These are phyloP conservation scores for Talaromyces proteolyticus DNA, from an alignment of 495 filamentous ascomycete genomes.

Conservation along the genomic window DNA sequence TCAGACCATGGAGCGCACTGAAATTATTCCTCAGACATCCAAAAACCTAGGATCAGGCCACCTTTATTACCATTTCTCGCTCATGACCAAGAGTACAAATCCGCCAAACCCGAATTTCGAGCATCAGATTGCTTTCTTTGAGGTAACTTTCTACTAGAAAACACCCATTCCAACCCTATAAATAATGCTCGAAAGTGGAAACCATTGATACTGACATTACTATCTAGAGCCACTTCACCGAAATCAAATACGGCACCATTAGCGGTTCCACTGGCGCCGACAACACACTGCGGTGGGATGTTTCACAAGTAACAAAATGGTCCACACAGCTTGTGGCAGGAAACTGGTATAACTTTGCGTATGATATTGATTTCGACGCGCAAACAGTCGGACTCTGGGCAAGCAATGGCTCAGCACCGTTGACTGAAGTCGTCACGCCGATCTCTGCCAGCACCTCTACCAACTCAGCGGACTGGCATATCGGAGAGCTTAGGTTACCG, in stretches of 20 bases:
- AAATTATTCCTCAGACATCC: conserved; percentile 65
- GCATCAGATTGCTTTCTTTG: conserved; percentile 72
- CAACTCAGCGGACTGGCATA: conserved; percentile 69
- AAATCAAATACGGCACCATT: conserved; percentile 66
- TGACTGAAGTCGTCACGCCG: conserved; percentile 51
- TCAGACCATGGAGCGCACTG: conserved; percentile 53
- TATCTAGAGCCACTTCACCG: conserved; percentile 63
- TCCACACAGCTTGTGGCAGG: conserved; percentile 43
- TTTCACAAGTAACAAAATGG: conserved; percentile 46
- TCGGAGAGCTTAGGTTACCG: conserved; percentile 64
- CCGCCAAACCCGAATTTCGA: conserved; percentile 54
- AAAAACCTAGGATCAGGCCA: conserved; percentile 55
- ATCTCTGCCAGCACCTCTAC: conserved; percentile 54
- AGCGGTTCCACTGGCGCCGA: conserved; percentile 53
- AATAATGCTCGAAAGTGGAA: too few species aligned
- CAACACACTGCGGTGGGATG: conserved; percentile 47
- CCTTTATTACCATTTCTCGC: conserved; percentile 65
- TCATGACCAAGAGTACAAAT: conserved; percentile 54
- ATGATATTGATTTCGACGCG: conserved; percentile 55
- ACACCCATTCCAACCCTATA: too few species aligned
- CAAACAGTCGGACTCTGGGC: conserved; percentile 64
- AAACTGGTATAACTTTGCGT: conserved; percentile 69
- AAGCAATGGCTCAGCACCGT: conserved; percentile 49
- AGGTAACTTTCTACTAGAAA: conserved; percentile 13
- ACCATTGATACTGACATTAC: too few species aligned